Conservation (phyloP, 192 early-diverging fungal genomes). For the Dimargaris cristalligena region DNA sequence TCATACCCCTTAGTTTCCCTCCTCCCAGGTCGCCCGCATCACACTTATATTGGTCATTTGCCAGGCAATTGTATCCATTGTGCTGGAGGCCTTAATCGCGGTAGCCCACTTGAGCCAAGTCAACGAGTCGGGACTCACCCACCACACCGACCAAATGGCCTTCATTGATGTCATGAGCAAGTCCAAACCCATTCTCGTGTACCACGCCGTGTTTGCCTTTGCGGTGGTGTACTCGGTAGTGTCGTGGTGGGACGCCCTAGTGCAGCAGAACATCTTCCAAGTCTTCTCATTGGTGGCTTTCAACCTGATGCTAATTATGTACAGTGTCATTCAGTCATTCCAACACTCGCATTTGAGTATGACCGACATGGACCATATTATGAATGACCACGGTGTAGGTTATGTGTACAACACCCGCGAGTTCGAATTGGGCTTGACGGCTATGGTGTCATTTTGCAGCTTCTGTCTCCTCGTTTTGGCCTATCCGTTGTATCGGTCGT, state of each 20-base stretch:
- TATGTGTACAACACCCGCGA: background rate
- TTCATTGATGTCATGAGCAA: background rate
- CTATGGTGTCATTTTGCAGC: background rate
- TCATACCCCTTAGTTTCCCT: no score
- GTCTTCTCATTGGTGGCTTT: background rate
- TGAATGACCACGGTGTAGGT: background rate
- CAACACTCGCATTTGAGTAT: background rate
- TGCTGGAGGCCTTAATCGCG: background rate
- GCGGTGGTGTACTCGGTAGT: background rate
- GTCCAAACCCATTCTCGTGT: no score
- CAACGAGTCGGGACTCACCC: background rate
- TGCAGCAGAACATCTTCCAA: background rate
- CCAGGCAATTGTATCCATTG: background rate
- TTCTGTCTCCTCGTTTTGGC: background rate
- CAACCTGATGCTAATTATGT: background rate
- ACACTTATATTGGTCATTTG: no score
- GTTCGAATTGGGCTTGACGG: background rate
- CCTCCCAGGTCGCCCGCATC: no score
- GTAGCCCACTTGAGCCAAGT: background rate
- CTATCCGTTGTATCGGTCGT: background rate
- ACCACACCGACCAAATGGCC: background rate
- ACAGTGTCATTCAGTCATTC: background rate
- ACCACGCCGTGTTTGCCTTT: background rate
- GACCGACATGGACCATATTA: background rate
- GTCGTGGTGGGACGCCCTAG: constrained; percentile 2